Evolutionary conservation across 2,329 filamentous ascomycete genomes (phyloP), one percentile per base, ranked within the genome.

Genomic region (Lojkania enalia): DNA sequence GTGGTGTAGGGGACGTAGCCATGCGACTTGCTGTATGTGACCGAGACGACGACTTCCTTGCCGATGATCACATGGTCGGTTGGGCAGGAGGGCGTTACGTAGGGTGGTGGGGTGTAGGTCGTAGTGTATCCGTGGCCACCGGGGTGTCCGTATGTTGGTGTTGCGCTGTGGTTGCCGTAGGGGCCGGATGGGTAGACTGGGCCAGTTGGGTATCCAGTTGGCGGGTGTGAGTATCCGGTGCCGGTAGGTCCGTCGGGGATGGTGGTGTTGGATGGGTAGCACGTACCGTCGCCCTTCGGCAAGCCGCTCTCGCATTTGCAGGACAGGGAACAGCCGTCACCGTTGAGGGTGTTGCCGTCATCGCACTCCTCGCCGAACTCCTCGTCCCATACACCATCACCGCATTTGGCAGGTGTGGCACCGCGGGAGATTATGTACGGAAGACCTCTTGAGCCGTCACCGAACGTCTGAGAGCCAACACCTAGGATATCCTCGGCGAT

Each of bases 221-320:
- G 40, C 3, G 39, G 38, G 20, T 35, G 12, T 5, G 38, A 35
- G 30, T 38, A 35, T 19, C 42, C 43, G 11, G 43, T 35, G 31
- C 45, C 45, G n/a, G 39, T 46, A 15, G 46, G 45, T 6, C 39
- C 35, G 35, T 7, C 29, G 5, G 48, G 43, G 9, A 20, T 47
- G 1, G 48, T 45, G 16, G 20, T 36, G 39, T 52, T 44, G 20
- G 35, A 20, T 21, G 42, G 35, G 3, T 30, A 25, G 42, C 52
- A 55, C 4, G 49, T 53, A 2, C 52, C 52, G 30, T 55, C 48
- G 25, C 50, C 52, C 6, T 49, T 53, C 5, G 52, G 47, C 29
- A 44, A 25, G 6, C 52, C 52, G 32, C 41, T 48, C 19, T 55
- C 52, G 30, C 52, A 55, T 37, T 55, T 55, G 47, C 52, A 55